Base-by-base conservation (phyloP, 2,329 filamentous ascomycete species). In the Lecanosticta acicola region DNA sequence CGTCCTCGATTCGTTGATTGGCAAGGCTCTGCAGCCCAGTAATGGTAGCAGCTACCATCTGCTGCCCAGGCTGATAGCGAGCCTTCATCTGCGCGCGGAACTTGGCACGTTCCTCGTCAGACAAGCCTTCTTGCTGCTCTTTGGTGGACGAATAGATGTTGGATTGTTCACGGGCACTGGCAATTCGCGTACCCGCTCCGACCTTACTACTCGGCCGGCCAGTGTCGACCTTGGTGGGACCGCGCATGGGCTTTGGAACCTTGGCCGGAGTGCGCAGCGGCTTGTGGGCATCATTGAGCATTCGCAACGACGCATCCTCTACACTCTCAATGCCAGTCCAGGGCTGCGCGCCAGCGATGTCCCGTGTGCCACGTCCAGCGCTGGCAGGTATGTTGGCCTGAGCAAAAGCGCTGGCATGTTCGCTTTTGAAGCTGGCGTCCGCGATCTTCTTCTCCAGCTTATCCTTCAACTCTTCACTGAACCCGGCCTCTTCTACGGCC, bases 1-100 rank as follows among this genome's bases (percentile, higher is more conserved):
- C 93, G 62, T 96, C 84, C 65, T 96, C 91, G 49, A 98, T 97
- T 17, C 84, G 74, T 68, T 96, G 84, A 63, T 97, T 96, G 1
- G 93, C 93, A 41, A 97, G 68, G 0, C 85, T 85, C 3, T 84
- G 78, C 11, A 98, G 71, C 0, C 90, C 93, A 26, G 84, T 78
- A 1, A 97, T 70, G 0, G 86, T 82, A 45, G 82, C 84, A 1
- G 90, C 87, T 66, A 94, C 78, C 0, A 80, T 73, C 38, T 88
- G 77, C 2, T 82, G 84, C 1, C 76, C 79, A 0, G 90, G 83
- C 13, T 78, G 72, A 57, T 97, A 95, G 1, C 90, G 78, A 46
- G 94, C 89, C 32, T 84, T 83, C 48, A 97, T 77, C 61, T 93
- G 82, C 52, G 78, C 76, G 39, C 81, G 78, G 57, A 87, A 73